Percentiles rank a stretch among this genome's conserved stretches.
phyloP scores from a whole-genome alignment of 331 rosid genomes.

The Rhamnella rubrinervis region DNA sequence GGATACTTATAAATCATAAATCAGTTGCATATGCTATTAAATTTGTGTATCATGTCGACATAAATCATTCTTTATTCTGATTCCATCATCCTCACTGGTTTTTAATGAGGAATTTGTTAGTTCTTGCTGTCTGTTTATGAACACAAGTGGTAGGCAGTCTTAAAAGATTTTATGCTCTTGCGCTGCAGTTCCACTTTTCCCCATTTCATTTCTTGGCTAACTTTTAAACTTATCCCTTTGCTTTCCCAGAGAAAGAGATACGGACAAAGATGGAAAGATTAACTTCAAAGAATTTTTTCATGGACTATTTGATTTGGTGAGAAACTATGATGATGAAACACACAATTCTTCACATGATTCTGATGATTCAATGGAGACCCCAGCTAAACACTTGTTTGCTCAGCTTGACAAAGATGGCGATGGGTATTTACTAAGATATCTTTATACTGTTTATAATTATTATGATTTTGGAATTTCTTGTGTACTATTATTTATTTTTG shows the following conservation, averaged over 20 bases:
- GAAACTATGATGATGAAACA: slow-evolving; percentile 76
- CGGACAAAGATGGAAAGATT: slow-evolving; percentile 84
- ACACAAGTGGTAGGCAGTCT: no score
- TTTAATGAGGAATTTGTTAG: no score
- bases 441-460: slow-evolving; percentile 18
- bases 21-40: no score
- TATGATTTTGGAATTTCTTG: slow-evolving; percentile 27
- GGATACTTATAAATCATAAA: no score
- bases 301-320: slow-evolving; percentile 96
- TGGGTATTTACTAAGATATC: slow-evolving; percentile 51
- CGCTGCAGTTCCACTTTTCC: background rate
- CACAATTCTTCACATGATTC: slow-evolving; percentile 58
- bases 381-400: slow-evolving; percentile 72
- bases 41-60: no score
- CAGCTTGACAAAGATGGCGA: slow-evolving; percentile 91
- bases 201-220: slow-evolving; percentile 19
- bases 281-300: slow-evolving; percentile 95
- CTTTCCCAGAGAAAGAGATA: slow-evolving; percentile 74
- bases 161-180: background rate
- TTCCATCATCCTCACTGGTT: no score
- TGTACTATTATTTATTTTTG: slow-evolving; percentile 19
- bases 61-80: no score
- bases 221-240: slow-evolving; percentile 28
- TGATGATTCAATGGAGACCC: slow-evolving; percentile 62
- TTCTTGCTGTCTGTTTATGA: no score